phyloP scores from a whole-genome alignment of 148 eudicot species.

The Camellia lanceoleosa region DNA sequence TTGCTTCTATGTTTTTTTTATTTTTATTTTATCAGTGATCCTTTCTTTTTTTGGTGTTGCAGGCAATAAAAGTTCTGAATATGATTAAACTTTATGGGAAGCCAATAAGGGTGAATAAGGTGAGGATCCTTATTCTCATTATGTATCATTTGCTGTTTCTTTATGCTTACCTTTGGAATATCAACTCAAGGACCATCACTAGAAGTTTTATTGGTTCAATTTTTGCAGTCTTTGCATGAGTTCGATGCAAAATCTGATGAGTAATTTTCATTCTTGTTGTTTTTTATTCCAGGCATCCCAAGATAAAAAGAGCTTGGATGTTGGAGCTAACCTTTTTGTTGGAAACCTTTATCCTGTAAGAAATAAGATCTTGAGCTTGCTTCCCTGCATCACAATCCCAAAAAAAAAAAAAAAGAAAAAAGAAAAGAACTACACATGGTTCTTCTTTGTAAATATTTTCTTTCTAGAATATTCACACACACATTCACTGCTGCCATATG shows the following conservation, averaged over 20 bases:
- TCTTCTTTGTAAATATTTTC: neutral
- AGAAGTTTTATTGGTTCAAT: neutral
- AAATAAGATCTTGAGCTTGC: neutral
- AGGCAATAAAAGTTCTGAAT: slow-evolving; percentile 97
- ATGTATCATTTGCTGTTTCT: neutral
- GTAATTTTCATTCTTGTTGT: neutral
- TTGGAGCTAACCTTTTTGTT: slow-evolving; percentile 96
- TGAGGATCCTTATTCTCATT: slow-evolving; percentile 9
- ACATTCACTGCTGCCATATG: neutral
- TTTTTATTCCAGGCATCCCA: slow-evolving; percentile 74
- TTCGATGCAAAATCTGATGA: slow-evolving; percentile 1
- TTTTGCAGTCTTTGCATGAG: neutral
- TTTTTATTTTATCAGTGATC: neutral
- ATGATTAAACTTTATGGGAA: slow-evolving; percentile 96
- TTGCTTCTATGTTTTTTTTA: neutral
- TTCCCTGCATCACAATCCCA: neutral
- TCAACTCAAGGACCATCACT: neutral
- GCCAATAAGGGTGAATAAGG: slow-evolving; percentile 92
- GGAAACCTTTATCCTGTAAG: slow-evolving; percentile 98
- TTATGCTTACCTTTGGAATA: neutral
- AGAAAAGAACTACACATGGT: neutral
- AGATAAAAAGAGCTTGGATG: slow-evolving; percentile 97
- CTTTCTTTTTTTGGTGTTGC: slow-evolving; percentile 22
- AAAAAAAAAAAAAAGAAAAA: neutral
- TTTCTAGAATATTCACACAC: neutral